phyloP scores from a whole-genome alignment of 148 eudicot genomes.

The Cornus suecica region DNA sequence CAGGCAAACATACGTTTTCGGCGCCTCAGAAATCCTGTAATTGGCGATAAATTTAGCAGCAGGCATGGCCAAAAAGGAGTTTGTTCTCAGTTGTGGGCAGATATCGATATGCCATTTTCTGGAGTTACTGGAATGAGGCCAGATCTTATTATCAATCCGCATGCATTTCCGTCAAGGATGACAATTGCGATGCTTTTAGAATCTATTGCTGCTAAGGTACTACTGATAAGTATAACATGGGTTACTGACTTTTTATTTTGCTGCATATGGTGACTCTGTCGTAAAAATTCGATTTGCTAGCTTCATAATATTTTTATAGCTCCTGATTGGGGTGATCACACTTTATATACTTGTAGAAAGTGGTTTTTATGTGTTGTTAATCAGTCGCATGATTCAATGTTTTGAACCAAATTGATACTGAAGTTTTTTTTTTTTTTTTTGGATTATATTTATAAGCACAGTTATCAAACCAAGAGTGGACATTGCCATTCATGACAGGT shows the following conservation, averaged over 20 bases:
- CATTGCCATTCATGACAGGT: too few relatives aligned
- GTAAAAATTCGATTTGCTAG: background rate
- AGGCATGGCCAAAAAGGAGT: slow-evolving; percentile 99
- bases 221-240: background rate
- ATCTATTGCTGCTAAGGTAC: slow-evolving; percentile 96
- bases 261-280: background rate
- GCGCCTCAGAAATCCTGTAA: slow-evolving; percentile 80
- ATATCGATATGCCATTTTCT: slow-evolving; percentile 94
- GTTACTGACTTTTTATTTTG: background rate
- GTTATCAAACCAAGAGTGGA: too few relatives aligned
- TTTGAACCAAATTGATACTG: background rate
- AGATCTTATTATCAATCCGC: slow-evolving; percentile 96
- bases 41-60: slow-evolving; percentile 97
- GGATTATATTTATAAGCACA: too few relatives aligned
- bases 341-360: background rate
- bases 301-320: background rate
- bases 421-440: too few relatives aligned
- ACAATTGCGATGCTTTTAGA: slow-evolving; percentile 98
- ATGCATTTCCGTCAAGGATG: slow-evolving; percentile 98
- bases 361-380: too few relatives aligned
- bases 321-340: too few relatives aligned
- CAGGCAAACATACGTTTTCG: slow-evolving; percentile 87
- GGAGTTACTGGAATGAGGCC: slow-evolving; percentile 91
- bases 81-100: slow-evolving; percentile 92
- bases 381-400: background rate